Evolutionary conservation across 495 filamentous ascomycete genomes (phyloP), one percentile per base, ranked within the genome.

Genomic region (Tuber aestivum): DNA sequence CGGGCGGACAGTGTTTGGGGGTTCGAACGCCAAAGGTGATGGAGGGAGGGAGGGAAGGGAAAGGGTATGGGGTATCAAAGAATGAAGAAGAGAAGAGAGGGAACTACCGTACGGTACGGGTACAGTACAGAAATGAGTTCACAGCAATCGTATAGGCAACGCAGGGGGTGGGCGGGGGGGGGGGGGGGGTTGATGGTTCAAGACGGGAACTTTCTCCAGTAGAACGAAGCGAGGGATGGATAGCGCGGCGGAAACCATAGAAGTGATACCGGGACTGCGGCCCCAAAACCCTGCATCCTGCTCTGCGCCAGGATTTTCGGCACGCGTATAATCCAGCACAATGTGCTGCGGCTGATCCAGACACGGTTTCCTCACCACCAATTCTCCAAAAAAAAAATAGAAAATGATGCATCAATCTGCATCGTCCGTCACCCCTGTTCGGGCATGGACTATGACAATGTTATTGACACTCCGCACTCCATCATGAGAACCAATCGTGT

Each of bases 311-410:
- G 70, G 56, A 50, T 72, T 77, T 79, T 72, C 70, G 40, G 65
- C 70, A 72, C 73, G 77, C 78, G 77, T 79, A 79, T 71, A 79
- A 79, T 73, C 75, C 77, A 79, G 78, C 78, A 79, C 78, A 79
- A 79, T 70, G 61, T 70, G 78, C 27, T 71, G 78, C 70, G 78
- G 78, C 72, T 79, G 78, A 79, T 79, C 76, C 72, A 79, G 78
- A 79, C 78, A 79, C 78, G 78, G 78, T 79, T 79, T 79, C 78
- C 78, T 79, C 71, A 73, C 45, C 48, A 32, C 45, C 27, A 35
- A 61, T 61, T n/a, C 32, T n/a, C 9, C 27, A 27, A 56, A 56
- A 27, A 56, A 27, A 9, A 61, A 32, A 61, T n/a, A 14, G 9
- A 61, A 65, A 65, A 35, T 65, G 56, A 65, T 65, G 56, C 27